phyloP scores from a whole-genome alignment of 257 asterid species.

The Petunia secreta region DNA sequence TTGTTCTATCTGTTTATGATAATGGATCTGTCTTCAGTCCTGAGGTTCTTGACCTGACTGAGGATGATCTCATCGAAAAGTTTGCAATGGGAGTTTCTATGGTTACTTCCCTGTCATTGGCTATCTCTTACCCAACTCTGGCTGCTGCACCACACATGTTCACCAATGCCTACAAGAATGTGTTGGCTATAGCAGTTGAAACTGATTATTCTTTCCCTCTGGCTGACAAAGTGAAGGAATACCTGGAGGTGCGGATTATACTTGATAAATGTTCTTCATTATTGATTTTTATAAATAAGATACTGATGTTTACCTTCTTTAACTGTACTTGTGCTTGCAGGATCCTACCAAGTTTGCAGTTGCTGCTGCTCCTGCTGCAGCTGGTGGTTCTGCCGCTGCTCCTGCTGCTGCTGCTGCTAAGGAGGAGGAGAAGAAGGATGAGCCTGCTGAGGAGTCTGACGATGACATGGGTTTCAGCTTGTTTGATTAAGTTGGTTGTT shows the following conservation, averaged over 20 bases:
- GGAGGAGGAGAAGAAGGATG: conserved; percentile 76
- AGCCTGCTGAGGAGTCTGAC: conserved; percentile 74
- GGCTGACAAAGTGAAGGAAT: conserved; percentile 92
- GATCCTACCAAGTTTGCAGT: conserved; percentile 86
- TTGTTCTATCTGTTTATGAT: conserved; percentile 68
- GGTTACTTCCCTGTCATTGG: conserved; percentile 73
- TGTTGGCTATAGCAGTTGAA: conserved; percentile 68
- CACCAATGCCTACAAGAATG: conserved; percentile 78
- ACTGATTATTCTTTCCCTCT: conserved; percentile 84
- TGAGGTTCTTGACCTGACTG: conserved; percentile 78
- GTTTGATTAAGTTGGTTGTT: conserved; percentile 53
- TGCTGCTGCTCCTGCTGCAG: conserved; percentile 61
- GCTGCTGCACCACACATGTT: conserved; percentile 97
- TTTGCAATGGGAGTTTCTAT: conserved; percentile 79
- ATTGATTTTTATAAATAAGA: neutral
- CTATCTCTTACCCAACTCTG: conserved; percentile 77
- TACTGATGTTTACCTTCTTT: neutral
- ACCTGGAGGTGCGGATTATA: conserved; percentile 50
- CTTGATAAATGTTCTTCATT: neutral
- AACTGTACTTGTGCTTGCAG: conserved; percentile 31
- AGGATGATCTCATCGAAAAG: conserved; percentile 78
- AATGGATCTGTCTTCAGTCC: conserved; percentile 94
- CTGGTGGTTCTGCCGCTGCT: conserved; percentile 42
- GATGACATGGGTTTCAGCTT: conserved; percentile 84
- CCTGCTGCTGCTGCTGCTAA: conserved; percentile 53